phyloP scores from a whole-genome alignment of 768 basidiomycete genomes.

The Phanerodontia chrysosporium region DNA sequence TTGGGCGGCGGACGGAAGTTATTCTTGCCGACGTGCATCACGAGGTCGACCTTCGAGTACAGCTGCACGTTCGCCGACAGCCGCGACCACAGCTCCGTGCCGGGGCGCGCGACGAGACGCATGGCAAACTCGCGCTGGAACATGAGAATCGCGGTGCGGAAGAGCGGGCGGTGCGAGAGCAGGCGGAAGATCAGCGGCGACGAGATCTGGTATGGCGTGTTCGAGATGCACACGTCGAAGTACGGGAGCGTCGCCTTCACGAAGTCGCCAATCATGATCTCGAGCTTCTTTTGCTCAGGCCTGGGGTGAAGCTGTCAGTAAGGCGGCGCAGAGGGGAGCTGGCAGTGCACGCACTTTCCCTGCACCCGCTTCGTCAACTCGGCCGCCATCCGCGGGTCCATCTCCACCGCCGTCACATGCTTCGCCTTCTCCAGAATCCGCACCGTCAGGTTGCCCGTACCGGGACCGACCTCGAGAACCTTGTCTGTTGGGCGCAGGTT shows the following conservation, averaged over 20 bases:
- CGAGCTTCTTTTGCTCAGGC: constrained; percentile 92
- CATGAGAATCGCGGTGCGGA: constrained; percentile 96
- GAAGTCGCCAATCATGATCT: constrained; percentile 95
- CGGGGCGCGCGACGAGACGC: constrained; percentile 82
- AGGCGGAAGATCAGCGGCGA: constrained; percentile 96
- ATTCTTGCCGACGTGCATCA: constrained; percentile 95
- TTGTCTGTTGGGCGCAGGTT: constrained; percentile 91
- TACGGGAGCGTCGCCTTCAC: constrained; percentile 97
- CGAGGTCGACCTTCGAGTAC: constrained; percentile 92
- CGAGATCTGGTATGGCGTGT: constrained; percentile 99
- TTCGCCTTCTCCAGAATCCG: constrained; percentile 91
- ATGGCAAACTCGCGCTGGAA: constrained; percentile 99
- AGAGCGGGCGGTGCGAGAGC: constrained; percentile 91
- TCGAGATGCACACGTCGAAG: constrained; percentile 98
- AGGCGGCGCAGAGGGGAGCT: background rate
- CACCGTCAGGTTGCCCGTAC: constrained; percentile 94
- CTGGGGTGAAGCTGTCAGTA: constrained; percentile 35
- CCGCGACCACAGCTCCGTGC: constrained; percentile 85
- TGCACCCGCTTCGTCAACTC: constrained; percentile 96
- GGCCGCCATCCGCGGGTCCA: constrained; percentile 98
- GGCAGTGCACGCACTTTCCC: constrained; percentile 75
- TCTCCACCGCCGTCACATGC: constrained; percentile 90
- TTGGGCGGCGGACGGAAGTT: constrained; percentile 95
- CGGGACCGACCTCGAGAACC: constrained; percentile 95
- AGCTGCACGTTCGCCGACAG: constrained; percentile 96